phyloP scores from a whole-genome alignment of 768 basidiomycete species.

The Mycena rebaudengoi region DNA sequence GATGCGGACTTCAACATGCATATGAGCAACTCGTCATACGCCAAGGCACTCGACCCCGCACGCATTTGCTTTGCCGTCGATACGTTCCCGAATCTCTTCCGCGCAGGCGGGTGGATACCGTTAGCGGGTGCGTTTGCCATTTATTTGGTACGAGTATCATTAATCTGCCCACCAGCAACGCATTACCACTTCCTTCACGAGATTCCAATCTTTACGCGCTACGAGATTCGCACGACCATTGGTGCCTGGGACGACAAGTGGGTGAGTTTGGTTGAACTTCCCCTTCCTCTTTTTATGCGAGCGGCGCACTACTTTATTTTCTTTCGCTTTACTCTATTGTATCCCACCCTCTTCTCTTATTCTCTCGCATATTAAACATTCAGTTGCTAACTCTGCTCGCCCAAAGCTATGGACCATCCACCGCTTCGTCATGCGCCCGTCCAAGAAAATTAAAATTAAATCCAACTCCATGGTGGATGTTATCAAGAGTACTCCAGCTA shows the following conservation, averaged over 20 bases:
- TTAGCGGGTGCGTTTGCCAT: slow-evolving; percentile 52
- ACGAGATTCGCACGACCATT: slow-evolving; percentile 56
- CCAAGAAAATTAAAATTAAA: too few relatives aligned
- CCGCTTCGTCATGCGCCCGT: slow-evolving; percentile 67
- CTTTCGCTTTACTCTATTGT: too few relatives aligned
- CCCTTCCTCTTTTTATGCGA: not conserved
- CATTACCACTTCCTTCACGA: slow-evolving; percentile 58
- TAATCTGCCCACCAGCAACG: slow-evolving; percentile 42
- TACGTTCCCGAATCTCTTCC: slow-evolving; percentile 65
- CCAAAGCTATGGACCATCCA: slow-evolving; percentile 67
- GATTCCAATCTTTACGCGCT: slow-evolving; percentile 54
- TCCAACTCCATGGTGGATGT: slow-evolving; percentile 44
- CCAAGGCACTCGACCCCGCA: slow-evolving; percentile 66
- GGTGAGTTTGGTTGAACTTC: slow-evolving; percentile 41
- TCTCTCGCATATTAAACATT: not conserved
- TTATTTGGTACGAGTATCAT: not conserved
- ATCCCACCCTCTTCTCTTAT: not conserved
- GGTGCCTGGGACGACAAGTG: slow-evolving; percentile 66
- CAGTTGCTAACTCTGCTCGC: not conserved
- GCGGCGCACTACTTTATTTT: too few relatives aligned
- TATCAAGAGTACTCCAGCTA: too few relatives aligned
- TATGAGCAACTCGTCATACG: slow-evolving; percentile 84
- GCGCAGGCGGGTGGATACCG: slow-evolving; percentile 68
- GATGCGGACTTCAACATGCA: slow-evolving; percentile 81
- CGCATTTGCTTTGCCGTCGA: slow-evolving; percentile 57